phyloP scores from a whole-genome alignment of 2,329 filamentous ascomycete species.

The Fusarium napiforme region DNA sequence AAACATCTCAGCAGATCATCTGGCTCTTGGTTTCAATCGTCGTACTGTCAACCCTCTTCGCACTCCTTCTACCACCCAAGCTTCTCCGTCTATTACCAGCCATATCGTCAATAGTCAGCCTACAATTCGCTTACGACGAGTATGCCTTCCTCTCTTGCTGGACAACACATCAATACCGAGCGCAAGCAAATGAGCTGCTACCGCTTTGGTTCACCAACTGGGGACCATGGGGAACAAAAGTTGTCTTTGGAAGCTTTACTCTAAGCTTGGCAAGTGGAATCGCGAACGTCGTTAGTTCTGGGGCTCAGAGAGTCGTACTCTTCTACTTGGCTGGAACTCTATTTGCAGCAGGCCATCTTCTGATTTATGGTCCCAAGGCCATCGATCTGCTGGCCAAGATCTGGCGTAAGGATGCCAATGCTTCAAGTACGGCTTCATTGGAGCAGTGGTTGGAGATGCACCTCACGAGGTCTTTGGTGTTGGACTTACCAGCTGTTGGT shows the following conservation, averaged over 20 bases:
- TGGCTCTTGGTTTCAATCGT: not conserved
- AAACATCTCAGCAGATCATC: not conserved
- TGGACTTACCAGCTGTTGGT: not conserved
- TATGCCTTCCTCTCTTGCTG: not conserved
- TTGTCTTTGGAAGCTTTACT: not conserved
- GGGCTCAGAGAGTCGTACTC: not conserved
- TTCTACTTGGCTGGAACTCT: not conserved
- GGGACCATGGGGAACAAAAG: not conserved
- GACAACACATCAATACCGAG: not conserved
- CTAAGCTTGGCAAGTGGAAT: not conserved
- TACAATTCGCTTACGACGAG: not conserved
- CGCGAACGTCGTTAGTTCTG: not conserved
- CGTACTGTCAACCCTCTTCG: rapidly evolving
- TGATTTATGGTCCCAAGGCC: not conserved
- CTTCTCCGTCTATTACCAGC: not conserved
- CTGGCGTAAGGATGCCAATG: not conserved
- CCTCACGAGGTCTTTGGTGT: not conserved
- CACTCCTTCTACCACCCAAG: not conserved
- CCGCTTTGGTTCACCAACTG: not conserved
- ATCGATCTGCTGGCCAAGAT: not conserved
- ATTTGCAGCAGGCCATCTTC: not conserved
- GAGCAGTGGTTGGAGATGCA: not conserved
- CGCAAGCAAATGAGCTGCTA: not conserved
- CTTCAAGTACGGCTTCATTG: not conserved
- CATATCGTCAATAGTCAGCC: not conserved